These are phyloP conservation scores for Trichoderma polysporum DNA, from an alignment of 2,329 filamentous ascomycete species.

Conservation along the genomic window DNA sequence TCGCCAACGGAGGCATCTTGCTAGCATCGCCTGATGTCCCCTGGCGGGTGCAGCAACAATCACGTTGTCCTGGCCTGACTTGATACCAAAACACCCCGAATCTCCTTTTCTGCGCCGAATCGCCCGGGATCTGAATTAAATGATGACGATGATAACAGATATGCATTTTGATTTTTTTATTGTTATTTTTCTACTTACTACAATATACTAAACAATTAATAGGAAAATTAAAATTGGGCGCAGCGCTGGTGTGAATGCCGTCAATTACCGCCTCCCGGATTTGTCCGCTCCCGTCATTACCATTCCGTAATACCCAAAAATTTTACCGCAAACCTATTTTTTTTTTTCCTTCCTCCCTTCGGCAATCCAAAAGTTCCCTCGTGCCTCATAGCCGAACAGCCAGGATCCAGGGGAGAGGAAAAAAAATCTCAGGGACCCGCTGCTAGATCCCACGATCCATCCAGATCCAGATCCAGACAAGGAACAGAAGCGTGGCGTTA, in stretches of 20 bases:
- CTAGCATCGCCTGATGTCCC: conserved; percentile 9
- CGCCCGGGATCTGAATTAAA: background rate
- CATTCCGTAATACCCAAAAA: background rate
- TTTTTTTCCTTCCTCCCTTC: no score
- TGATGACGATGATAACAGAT: background rate
- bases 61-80: background rate
- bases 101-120: no score
- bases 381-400: conserved; percentile 2
- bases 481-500: background rate
- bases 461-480: background rate
- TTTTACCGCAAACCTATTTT: no score
- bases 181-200: background rate
- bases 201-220: background rate
- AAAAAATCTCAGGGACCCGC: background rate
- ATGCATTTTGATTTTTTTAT: background rate
- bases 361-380: background rate
- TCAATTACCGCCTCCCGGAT: conserved; percentile 11
- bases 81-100: background rate
- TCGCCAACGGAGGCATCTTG: background rate
- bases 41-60: conserved; percentile 1
- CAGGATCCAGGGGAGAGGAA: background rate
- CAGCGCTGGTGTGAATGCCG: background rate
- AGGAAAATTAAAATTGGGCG: background rate
- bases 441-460: background rate
- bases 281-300: background rate